Conservation (phyloP, 352 stramenopile genomes). For the Pythium aristosporum region DNA sequence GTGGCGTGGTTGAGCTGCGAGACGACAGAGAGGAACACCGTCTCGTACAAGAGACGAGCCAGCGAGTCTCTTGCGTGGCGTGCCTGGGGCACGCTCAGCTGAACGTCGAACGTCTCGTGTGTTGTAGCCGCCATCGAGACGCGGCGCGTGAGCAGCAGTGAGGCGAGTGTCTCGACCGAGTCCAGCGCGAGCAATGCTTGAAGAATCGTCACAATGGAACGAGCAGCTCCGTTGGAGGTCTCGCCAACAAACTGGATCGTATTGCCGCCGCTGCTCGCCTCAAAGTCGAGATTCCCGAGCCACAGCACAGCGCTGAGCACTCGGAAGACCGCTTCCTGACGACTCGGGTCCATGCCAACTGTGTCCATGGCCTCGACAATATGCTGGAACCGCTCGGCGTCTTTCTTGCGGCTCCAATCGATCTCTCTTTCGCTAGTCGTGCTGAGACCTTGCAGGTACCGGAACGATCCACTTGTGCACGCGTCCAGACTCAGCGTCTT, state of each 20-base stretch:
- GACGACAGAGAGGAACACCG: constrained; percentile 48
- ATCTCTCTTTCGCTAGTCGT: constrained; percentile 9
- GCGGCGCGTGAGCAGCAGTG: constrained; percentile 47
- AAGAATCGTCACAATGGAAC: constrained; percentile 5
- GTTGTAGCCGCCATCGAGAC: constrained; percentile 44
- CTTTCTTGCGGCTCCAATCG: constrained; percentile 51
- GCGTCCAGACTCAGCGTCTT: constrained; percentile 44
- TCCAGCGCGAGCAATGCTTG: constrained; percentile 17
- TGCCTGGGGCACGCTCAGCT: constrained; percentile 46
- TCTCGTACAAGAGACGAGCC: constrained; percentile 56
- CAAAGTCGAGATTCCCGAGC: constrained; percentile 68
- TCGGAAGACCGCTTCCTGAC: constrained; percentile 56
- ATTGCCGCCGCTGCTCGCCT: constrained; percentile 9
- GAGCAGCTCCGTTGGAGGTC: not conserved
- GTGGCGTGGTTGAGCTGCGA: constrained; percentile 42
- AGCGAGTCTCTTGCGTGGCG: constrained; percentile 52
- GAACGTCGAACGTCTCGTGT: constrained; percentile 51
- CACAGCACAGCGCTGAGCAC: constrained; percentile 68
- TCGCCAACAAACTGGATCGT: constrained; percentile 13
- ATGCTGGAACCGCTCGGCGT: constrained; percentile 64
- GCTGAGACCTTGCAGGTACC: constrained; percentile 34
- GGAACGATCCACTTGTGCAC: constrained; percentile 40
- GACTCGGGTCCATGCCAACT: constrained; percentile 35
- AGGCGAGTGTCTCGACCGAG: not conserved
- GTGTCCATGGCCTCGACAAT: constrained; percentile 49